Percentiles rank a stretch among this genome's conserved stretches.
These are phyloP conservation scores for Apium graveolens DNA, from an alignment of 129 eudicot species.

Conservation along the genomic window DNA sequence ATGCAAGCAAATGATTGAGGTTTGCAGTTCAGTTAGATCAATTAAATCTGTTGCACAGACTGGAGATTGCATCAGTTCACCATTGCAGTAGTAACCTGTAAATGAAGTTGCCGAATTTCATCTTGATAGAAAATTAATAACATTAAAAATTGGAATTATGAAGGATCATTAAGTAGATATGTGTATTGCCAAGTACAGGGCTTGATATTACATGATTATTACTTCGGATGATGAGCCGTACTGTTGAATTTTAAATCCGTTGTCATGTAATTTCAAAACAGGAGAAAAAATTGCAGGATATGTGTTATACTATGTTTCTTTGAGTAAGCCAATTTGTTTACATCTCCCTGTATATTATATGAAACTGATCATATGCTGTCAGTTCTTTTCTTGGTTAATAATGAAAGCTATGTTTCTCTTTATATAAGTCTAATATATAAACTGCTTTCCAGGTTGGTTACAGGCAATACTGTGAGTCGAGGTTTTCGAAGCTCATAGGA, in stretches of 20 bases:
- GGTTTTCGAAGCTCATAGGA: slow-evolving; percentile 76
- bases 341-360: background rate
- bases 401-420: background rate
- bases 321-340: background rate
- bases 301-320: background rate
- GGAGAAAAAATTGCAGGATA: background rate
- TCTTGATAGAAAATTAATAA: background rate
- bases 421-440: background rate
- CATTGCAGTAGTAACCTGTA: background rate
- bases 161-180: background rate
- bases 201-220: background rate
- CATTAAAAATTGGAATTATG: background rate
- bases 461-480: slow-evolving; percentile 61
- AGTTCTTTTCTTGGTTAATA: background rate
- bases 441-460: slow-evolving; percentile 48
- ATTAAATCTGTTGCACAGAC: background rate
- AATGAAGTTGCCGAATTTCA: background rate
- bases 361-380: background rate
- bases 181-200: background rate
- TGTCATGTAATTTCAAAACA: background rate
- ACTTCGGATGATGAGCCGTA: background rate
- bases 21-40: background rate
- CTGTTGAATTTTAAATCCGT: background rate
- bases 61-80: background rate
- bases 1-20: background rate